Percentiles rank a stretch among this genome's conserved stretches.
Evolutionary conservation across 441 rosid species (phyloP).

Genomic region (Macaranga tanarius): DNA sequence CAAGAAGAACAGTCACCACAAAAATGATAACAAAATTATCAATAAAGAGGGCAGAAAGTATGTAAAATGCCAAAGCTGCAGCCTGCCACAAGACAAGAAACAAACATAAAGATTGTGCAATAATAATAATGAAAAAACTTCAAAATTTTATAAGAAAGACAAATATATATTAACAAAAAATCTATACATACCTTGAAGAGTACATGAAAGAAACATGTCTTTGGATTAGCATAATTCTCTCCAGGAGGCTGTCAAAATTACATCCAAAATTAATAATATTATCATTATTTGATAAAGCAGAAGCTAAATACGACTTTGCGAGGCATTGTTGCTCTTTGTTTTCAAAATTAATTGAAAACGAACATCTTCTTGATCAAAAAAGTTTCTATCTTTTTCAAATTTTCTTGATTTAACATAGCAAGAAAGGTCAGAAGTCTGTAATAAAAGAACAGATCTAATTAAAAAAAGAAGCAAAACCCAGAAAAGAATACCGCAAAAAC

Average conservation of each 20-base stretch:
- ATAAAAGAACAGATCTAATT: neutral
- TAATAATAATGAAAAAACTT: slow-evolving; percentile 1
- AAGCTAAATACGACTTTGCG: too few relatives aligned
- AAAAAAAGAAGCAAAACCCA: neutral
- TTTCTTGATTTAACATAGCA: neutral
- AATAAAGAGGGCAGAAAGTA: slow-evolving; percentile 81
- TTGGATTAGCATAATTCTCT: slow-evolving; percentile 96
- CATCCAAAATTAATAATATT: neutral
- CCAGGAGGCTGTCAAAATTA: slow-evolving; percentile 62
- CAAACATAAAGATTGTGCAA: slow-evolving; percentile 9
- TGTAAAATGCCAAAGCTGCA: slow-evolving; percentile 90
- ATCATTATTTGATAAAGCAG: too few relatives aligned
- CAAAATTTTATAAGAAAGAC: slow-evolving; percentile 2
- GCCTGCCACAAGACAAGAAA: slow-evolving; percentile 55
- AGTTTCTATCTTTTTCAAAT: too few relatives aligned
- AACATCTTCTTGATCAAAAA: too few relatives aligned
- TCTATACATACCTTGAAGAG: slow-evolving; percentile 67
- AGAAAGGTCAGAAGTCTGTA: neutral
- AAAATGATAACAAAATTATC: slow-evolving; percentile 89
- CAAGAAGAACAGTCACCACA: slow-evolving; percentile 95
- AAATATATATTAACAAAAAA: neutral
- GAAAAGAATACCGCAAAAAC: too few relatives aligned
- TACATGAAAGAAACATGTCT: slow-evolving; percentile 93
- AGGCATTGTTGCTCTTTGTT: too few relatives aligned
- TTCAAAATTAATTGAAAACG: too few relatives aligned